phyloP scores from a whole-genome alignment of 148 eudicot genomes.

The Oxyria digyna region DNA sequence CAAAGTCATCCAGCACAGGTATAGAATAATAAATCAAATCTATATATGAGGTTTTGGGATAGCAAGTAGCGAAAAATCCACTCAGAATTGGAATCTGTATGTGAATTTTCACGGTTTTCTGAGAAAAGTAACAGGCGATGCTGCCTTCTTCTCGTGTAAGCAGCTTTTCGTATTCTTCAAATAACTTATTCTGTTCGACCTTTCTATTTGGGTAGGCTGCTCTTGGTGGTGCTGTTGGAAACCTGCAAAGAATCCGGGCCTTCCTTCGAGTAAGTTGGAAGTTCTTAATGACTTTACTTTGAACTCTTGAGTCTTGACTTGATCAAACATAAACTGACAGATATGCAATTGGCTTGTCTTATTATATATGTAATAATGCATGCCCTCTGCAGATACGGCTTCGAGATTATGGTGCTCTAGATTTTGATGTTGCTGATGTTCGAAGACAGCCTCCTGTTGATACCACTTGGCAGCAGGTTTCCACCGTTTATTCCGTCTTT shows the following conservation, averaged over 20 bases:
- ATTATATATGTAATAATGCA: background rate
- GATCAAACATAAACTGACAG: background rate
- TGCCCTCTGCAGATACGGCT: slow-evolving; percentile 59
- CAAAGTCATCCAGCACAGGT: slow-evolving; percentile 97
- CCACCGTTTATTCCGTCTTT: background rate
- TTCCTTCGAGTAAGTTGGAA: slow-evolving; percentile 79
- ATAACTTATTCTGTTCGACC: background rate
- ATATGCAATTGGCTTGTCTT: background rate
- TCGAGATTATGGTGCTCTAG: slow-evolving; percentile 84
- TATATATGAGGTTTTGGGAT: background rate
- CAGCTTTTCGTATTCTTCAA: background rate
- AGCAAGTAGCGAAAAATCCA: background rate
- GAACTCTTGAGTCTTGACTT: background rate
- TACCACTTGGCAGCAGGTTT: slow-evolving; percentile 99
- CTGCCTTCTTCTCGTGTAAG: background rate
- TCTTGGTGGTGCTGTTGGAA: slow-evolving; percentile 93
- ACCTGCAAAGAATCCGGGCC: slow-evolving; percentile 73
- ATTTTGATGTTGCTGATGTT: slow-evolving; percentile 80
- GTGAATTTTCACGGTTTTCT: background rate
- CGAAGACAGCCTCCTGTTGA: slow-evolving; percentile 96
- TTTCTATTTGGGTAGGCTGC: slow-evolving; percentile 54
- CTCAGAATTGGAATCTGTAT: background rate
- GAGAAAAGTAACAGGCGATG: background rate
- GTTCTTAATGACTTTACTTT: slow-evolving; percentile 9
- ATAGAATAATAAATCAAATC: background rate